These are phyloP conservation scores for Smittium culicis DNA, from an alignment of 371 early-diverging fungal species.

Conservation along the genomic window DNA sequence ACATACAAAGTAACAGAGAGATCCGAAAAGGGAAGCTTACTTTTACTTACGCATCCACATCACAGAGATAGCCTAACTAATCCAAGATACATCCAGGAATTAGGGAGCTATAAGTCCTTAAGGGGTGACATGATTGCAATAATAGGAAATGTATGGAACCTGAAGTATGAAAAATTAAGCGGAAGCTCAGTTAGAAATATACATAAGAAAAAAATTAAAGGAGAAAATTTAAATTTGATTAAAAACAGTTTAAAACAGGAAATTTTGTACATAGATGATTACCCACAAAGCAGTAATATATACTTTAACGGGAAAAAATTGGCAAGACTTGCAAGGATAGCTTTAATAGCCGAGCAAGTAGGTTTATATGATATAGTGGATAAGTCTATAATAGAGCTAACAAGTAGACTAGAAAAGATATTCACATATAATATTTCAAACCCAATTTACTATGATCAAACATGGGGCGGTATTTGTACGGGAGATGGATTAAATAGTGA, in stretches of 20 bases:
- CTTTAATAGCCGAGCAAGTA: slow-evolving; percentile 42
- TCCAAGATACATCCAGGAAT: slow-evolving; percentile 10
- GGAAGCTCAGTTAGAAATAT: neutral
- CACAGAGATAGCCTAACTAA: slow-evolving; percentile 20
- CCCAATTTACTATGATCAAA: slow-evolving; percentile 41
- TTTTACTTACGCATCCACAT: slow-evolving; percentile 21
- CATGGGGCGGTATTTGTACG: slow-evolving; percentile 47
- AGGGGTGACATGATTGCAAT: slow-evolving; percentile 51
- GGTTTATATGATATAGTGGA: slow-evolving; percentile 26
- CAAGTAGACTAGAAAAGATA: slow-evolving; percentile 35
- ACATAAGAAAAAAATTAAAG: neutral
- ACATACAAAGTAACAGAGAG: neutral
- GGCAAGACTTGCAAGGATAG: slow-evolving; percentile 49
- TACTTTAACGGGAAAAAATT: slow-evolving; percentile 64
- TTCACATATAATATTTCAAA: slow-evolving; percentile 37
- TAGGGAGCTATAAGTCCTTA: slow-evolving; percentile 33
- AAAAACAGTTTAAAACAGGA: neutral
- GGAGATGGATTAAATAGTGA: slow-evolving; percentile 31
- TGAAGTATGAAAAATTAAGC: neutral
- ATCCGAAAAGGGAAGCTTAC: neutral
- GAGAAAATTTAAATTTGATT: neutral
- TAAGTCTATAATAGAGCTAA: slow-evolving; percentile 27
- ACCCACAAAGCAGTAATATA: slow-evolving; percentile 22
- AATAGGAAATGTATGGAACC: slow-evolving; percentile 35
- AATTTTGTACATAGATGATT: slow-evolving; percentile 19